Conservation (phyloP, 164 flowering plant genomes). For the Aristolochia contorta region DNA sequence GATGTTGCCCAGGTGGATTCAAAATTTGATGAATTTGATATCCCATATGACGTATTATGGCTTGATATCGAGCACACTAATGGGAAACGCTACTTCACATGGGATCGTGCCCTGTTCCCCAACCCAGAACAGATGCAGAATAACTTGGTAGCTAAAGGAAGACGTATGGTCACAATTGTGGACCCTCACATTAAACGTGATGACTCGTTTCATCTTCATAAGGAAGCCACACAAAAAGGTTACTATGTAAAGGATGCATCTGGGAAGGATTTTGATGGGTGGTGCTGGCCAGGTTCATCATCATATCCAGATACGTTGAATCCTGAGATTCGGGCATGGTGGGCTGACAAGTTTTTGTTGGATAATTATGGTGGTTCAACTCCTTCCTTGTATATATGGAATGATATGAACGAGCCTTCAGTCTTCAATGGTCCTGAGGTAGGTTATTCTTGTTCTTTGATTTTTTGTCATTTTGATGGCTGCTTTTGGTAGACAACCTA, state of each 20-base stretch:
- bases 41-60: conserved; percentile 98
- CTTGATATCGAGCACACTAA: conserved; percentile 97
- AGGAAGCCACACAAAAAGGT: conserved; percentile 77
- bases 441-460: not conserved
- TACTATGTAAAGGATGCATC: conserved; percentile 86
- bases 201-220: conserved; percentile 64
- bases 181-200: conserved; percentile 98
- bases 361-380: conserved; percentile 85
- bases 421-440: conserved; percentile 99
- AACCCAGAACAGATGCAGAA: conserved; percentile 89
- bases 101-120: conserved; percentile 77
- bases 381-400: conserved; percentile 91
- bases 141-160: conserved; percentile 79
- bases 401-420: conserved; percentile 99
- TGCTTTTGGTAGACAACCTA: not conserved
- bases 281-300: conserved; percentile 99
- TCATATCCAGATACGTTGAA: conserved; percentile 74
- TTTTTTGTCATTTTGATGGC: not conserved
- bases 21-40: conserved; percentile 86
- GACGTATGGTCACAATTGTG: conserved; percentile 93
- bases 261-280: conserved; percentile 90
- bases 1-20: conserved; percentile 84
- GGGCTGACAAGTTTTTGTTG: conserved; percentile 76
- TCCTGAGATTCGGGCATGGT: conserved; percentile 90
- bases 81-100: conserved; percentile 92